Percentiles rank a stretch among this genome's conserved stretches.
Evolutionary conservation across 1,284 basidiomycete species (phyloP).

Genomic region (Schizophyllum amplum): DNA sequence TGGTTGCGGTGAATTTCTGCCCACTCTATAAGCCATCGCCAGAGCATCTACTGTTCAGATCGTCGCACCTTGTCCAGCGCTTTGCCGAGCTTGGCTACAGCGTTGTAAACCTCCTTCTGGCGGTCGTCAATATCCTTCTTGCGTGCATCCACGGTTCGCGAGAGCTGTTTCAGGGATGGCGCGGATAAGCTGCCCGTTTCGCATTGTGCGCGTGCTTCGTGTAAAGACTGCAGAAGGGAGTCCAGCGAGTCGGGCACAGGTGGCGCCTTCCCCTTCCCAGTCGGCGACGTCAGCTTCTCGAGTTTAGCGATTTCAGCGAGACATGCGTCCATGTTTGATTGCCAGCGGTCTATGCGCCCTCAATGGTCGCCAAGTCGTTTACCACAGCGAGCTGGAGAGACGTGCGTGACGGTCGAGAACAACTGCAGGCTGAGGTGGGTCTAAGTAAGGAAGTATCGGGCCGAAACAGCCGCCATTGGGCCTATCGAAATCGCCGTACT

Average conservation of each 20-base stretch:
- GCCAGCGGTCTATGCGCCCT: too few relatives aligned
- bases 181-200: constrained; percentile 45
- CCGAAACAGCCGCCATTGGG: too few relatives aligned
- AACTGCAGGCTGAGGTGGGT: background rate
- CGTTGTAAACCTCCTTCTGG: constrained; percentile 80
- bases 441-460: too few relatives aligned
- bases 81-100: constrained; percentile 73
- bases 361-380: background rate
- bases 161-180: constrained; percentile 45
- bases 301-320: constrained; percentile 71
- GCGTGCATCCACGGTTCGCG: constrained; percentile 52
- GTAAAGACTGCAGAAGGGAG: constrained; percentile 54
- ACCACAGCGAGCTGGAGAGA: background rate
- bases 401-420: background rate
- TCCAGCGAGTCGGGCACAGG: constrained; percentile 63
- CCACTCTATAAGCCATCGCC: too few relatives aligned
- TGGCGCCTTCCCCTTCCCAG: constrained; percentile 42
- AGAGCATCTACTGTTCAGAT: too few relatives aligned
- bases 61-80: constrained; percentile 87
- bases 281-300: constrained; percentile 46
- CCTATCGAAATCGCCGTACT: too few relatives aligned
- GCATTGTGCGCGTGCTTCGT: constrained; percentile 48
- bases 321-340: constrained; percentile 52
- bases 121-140: constrained; percentile 84
- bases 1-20: constrained; percentile 62